These are phyloP conservation scores for Pseudopyrenochaeta lycopersici DNA, from an alignment of 2,329 filamentous ascomycete species.

Conservation along the genomic window DNA sequence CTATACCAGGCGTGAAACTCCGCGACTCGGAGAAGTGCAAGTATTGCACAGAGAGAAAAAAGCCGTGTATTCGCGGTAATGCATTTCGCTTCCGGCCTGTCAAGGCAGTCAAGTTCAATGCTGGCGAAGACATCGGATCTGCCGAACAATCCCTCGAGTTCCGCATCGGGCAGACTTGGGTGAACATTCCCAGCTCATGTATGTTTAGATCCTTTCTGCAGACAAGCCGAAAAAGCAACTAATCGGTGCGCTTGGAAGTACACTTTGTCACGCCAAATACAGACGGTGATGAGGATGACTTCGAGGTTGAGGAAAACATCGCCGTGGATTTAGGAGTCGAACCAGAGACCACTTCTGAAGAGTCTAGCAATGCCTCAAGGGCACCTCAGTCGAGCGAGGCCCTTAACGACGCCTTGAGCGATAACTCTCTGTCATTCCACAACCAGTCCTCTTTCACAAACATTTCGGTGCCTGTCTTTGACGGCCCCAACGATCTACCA, in stretches of 20 bases:
- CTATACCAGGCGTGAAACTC: conserved; percentile 33
- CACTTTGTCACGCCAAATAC: conserved; percentile 40
- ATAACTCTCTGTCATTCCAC: conserved; percentile 14
- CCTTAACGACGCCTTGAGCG: conserved; percentile 6
- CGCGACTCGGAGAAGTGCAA: conserved; percentile 40
- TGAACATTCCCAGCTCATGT: conserved; percentile 36
- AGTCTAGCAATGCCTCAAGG: conserved; percentile 6
- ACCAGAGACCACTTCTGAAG: conserved; percentile 17
- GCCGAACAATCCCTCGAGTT: conserved; percentile 41
- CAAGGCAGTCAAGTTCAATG: conserved; percentile 42
- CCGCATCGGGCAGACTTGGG: conserved; percentile 35
- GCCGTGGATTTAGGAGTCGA: conserved; percentile 13
- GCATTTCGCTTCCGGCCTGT: conserved; percentile 42
- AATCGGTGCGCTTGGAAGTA: conserved; percentile 18
- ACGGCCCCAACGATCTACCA: conserved; percentile 18
- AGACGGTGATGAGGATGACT: conserved; percentile 30
- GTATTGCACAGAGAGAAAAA: conserved; percentile 40
- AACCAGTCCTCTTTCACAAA: conserved; percentile 13
- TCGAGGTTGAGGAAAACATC: conserved; percentile 11
- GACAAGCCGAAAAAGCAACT: neutral
- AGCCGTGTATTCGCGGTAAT: conserved; percentile 38
- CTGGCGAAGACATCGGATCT: conserved; percentile 40
- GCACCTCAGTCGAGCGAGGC: neutral
- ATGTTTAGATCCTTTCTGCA: conserved; percentile 3
- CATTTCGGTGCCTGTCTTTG: conserved; percentile 14